A percentile compares a stretch with the other conserved stretches of the same genome.
Conservation (phyloP, 169 alveolate genomes). For the Plasmodium billcollinsi region DNA sequence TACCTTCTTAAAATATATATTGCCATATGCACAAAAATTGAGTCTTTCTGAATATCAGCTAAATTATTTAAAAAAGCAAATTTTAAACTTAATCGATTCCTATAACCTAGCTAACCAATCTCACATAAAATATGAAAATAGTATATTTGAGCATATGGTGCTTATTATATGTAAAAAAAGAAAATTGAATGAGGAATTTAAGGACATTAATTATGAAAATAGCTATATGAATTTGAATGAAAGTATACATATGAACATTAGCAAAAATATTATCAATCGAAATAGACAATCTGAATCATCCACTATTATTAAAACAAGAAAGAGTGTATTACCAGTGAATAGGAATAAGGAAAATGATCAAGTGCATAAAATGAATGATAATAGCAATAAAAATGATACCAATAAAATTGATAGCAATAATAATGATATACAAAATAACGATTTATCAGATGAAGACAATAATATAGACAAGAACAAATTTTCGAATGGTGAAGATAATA, state of each 20-base stretch:
- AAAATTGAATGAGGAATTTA: constrained; percentile 70
- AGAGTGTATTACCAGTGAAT: constrained; percentile 13
- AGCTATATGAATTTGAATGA: constrained; percentile 64
- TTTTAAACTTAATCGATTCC: constrained; percentile 29
- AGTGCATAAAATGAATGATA: not conserved
- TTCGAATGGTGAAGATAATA: not conserved
- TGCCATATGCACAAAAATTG: constrained; percentile 77
- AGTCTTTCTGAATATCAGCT: constrained; percentile 63
- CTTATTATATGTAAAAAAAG: constrained; percentile 53
- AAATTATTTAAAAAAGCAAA: constrained; percentile 59
- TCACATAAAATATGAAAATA: constrained; percentile 30
- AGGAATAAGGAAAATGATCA: not conserved
- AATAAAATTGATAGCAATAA: not conserved
- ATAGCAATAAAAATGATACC: not conserved
- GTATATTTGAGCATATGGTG: constrained; percentile 72
- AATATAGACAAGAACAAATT: not conserved
- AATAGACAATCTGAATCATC: not conserved
- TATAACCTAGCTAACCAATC: constrained; percentile 51
- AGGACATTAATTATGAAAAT: constrained; percentile 60
- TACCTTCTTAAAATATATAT: constrained; percentile 65
- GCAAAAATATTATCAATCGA: constrained; percentile 47
- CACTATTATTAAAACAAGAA: constrained; percentile 47
- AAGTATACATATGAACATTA: constrained; percentile 64
- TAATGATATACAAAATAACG: not conserved
- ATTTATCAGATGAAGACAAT: not conserved